phyloP scores from a whole-genome alignment of 169 alveolate genomes.

The Ichthyophthirius multifiliis region DNA sequence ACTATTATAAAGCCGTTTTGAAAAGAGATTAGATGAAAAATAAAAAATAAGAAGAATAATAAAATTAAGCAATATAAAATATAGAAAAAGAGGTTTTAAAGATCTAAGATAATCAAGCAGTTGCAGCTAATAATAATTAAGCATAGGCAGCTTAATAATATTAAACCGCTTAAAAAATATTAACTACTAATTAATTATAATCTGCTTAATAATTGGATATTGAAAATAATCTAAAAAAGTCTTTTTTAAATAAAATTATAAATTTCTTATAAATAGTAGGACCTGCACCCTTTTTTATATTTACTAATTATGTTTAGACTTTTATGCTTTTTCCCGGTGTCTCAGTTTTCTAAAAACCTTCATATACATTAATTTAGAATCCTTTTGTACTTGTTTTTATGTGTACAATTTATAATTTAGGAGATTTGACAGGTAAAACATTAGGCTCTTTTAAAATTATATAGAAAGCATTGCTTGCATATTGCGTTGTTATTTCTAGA shows the following conservation, averaged over 20 bases:
- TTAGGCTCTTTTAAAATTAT: background rate
- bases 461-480: background rate
- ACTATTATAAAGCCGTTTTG: no score
- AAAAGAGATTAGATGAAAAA: no score
- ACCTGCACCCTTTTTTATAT: background rate
- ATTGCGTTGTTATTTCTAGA: background rate
- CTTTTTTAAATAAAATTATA: no score
- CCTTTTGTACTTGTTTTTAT: background rate
- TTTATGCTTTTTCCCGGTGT: conserved; percentile 14
- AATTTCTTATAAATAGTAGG: background rate
- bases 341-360: background rate
- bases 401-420: background rate
- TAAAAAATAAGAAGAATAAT: no score
- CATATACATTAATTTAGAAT: background rate
- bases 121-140: no score
- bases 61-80: no score
- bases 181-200: background rate
- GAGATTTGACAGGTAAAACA: background rate
- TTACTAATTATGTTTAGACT: background rate
- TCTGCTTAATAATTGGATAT: background rate
- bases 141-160: no score
- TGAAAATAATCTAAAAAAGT: background rate
- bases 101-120: no score
- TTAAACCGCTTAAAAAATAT: background rate
- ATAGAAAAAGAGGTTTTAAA: no score